These are phyloP conservation scores for Picochlorum costavermella DNA, from an alignment of 139 green algal species.

Conservation along the genomic window DNA sequence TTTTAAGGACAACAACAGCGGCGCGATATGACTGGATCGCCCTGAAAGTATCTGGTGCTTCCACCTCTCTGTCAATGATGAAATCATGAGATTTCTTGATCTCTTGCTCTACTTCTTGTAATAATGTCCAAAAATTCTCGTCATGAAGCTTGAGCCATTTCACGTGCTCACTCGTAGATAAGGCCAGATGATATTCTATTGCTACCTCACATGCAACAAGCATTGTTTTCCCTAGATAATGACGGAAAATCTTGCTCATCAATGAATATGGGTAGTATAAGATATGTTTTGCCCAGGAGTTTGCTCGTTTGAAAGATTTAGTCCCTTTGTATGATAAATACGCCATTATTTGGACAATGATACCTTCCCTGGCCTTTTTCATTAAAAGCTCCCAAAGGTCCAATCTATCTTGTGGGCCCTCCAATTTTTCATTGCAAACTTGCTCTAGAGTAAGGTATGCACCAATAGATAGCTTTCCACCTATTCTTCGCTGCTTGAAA, in stretches of 20 bases:
- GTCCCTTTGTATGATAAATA: too few species aligned
- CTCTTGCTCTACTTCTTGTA: conserved; percentile 28
- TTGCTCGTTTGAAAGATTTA: too few species aligned
- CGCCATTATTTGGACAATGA: too few species aligned
- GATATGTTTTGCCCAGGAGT: neutral
- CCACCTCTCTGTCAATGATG: conserved; percentile 75
- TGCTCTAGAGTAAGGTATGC: conserved; percentile 64
- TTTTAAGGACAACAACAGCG: conserved; percentile 64
- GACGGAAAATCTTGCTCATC: conserved; percentile 23
- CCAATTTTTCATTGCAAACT: conserved; percentile 47
- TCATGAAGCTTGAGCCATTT: conserved; percentile 28
- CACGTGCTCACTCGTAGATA: conserved; percentile 55
- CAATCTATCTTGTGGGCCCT: conserved; percentile 27
- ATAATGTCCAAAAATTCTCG: conserved; percentile 16
- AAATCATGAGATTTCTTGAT: conserved; percentile 36
- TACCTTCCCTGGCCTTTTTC: too few species aligned
- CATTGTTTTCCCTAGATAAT: conserved; percentile 37
- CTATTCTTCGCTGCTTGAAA: conserved; percentile 43
- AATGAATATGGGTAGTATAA: conserved; percentile 19
- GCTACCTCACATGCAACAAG: conserved; percentile 63
- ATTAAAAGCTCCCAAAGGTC: conserved; percentile 15
- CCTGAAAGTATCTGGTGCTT: conserved; percentile 70
- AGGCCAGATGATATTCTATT: conserved; percentile 66
- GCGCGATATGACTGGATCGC: conserved; percentile 82
- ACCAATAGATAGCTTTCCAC: conserved; percentile 45